phyloP scores from a whole-genome alignment of 2,329 filamentous ascomycete species.

The Chalaropsis thielavioides region DNA sequence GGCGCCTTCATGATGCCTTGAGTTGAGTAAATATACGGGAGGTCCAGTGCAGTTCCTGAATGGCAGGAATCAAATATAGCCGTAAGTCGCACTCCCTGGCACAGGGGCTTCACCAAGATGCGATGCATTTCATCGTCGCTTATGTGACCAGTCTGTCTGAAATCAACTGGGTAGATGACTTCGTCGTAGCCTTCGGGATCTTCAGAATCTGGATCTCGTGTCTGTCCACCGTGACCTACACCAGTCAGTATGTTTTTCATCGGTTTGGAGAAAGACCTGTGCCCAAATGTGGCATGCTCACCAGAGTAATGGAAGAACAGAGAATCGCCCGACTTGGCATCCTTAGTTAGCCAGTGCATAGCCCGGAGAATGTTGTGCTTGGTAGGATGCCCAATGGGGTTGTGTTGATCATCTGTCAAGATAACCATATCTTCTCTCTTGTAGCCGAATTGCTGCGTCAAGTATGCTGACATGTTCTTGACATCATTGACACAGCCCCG shows the following conservation, averaged over 20 bases:
- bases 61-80: slow-evolving; percentile 54
- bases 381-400: slow-evolving; percentile 91
- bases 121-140: slow-evolving; percentile 72
- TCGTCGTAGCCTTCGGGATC: slow-evolving; percentile 73
- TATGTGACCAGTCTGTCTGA: slow-evolving; percentile 64
- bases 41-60: slow-evolving; percentile 50
- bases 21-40: slow-evolving; percentile 55
- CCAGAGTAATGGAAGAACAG: slow-evolving; percentile 96
- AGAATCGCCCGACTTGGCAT: slow-evolving; percentile 81
- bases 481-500: slow-evolving; percentile 95
- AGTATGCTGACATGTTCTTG: slow-evolving; percentile 86
- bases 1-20: slow-evolving; percentile 55
- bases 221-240: slow-evolving; percentile 64
- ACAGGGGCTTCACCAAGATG: slow-evolving; percentile 49
- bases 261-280: background rate
- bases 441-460: slow-evolving; percentile 81
- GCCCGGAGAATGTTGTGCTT: slow-evolving; percentile 89
- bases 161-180: slow-evolving; percentile 73
- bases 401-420: slow-evolving; percentile 91
- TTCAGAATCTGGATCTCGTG: slow-evolving; percentile 62
- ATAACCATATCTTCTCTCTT: slow-evolving; percentile 94
- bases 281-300: slow-evolving; percentile 28
- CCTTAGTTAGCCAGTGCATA: slow-evolving; percentile 97
- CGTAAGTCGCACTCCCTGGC: slow-evolving; percentile 42
- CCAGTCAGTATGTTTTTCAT: background rate